Evolutionary conservation across 2,329 filamentous ascomycete species (phyloP), one percentile per base, ranked within the genome.

Genomic region (Coniochaeta ligniaria): DNA sequence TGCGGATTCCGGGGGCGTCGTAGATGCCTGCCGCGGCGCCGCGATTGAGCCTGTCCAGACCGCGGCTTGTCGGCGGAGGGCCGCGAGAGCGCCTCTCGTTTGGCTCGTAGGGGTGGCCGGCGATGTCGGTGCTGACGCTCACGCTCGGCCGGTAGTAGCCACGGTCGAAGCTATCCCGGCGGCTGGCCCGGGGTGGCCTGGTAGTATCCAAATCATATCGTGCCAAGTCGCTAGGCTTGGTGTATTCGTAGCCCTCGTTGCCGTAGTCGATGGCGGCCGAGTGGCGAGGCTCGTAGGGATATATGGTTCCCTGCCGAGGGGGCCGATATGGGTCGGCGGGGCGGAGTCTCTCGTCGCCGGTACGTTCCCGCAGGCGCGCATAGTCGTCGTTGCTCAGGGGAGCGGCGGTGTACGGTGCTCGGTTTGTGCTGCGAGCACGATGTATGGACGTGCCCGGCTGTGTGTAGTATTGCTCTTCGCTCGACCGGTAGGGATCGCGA

Each of bases 51-150:
- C 85, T 89, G 66, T 91, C 89, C 64, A 92, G 85, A 0, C 87
- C 89, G 66, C 88, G 80, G 3, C 85, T 90, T 6, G 86, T 84
- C 5, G 87, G 87, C 11, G 90, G 89, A 2, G 88, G 89, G 0
- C 82, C 80, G 35, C 81, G 71, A 31, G 62, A 66, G 41, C 73
- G 71, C n/a, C 70, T 65, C 58, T 76, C 62, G 36, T 61, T 60
- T n/a, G 62, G 61, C 20, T 72, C 76, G 62, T 78, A 80, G 31
- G 73, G 73, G 31, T 52, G 47, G 22, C 78, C 79, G 58, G 69
- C 71, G 22, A 78, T 63, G 60, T 84, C 82, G 26, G 78, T 78
- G 62, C 76, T 78, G 63, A 81, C 72, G 63, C 78, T 83, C 61
- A 84, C 75, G 50, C 75, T 80, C n/a, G 83, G 83, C 1, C 83